Percentiles rank a stretch among this genome's conserved stretches.
phyloP scores from a whole-genome alignment of 148 eudicot species.

The Rhododendron molle region DNA sequence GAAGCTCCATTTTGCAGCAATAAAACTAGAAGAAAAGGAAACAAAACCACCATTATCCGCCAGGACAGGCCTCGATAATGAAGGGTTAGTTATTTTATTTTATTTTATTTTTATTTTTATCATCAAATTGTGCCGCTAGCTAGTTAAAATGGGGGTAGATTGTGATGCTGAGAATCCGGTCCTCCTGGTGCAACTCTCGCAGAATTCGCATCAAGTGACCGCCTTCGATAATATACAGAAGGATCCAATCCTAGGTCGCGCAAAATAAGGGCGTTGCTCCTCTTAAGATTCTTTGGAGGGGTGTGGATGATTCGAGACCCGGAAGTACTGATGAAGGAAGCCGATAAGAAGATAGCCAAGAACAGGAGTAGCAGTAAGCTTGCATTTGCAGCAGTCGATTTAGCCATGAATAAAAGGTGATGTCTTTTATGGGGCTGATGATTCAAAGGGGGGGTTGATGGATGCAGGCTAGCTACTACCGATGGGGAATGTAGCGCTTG shows the following conservation, averaged over 20 bases:
- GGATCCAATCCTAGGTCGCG: slow-evolving; percentile 18
- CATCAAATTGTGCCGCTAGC: too few species aligned
- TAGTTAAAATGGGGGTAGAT: slow-evolving; percentile 1
- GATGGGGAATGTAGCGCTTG: background rate
- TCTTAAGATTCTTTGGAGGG: background rate
- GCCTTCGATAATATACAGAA: background rate
- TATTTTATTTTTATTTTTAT: too few species aligned
- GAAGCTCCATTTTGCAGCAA: background rate
- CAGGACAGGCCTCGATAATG: background rate
- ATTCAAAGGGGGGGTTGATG: background rate
- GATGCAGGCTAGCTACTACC: background rate
- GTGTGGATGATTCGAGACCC: slow-evolving; percentile 17
- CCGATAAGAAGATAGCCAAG: slow-evolving; percentile 1
- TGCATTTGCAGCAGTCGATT: background rate
- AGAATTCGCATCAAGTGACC: slow-evolving; percentile 15
- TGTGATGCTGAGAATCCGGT: slow-evolving; percentile 32
- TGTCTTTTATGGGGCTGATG: background rate
- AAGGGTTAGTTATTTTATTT: too few species aligned
- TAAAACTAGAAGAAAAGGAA: background rate
- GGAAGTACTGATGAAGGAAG: slow-evolving; percentile 5
- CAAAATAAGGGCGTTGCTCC: background rate
- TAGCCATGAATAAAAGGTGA: slow-evolving; percentile 8
- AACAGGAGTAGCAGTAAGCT: background rate
- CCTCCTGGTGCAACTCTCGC: slow-evolving; percentile 34
- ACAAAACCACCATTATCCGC: background rate